Base-by-base conservation (phyloP, 1,284 basidiomycete genomes). In the Puccinia triticina region DNA sequence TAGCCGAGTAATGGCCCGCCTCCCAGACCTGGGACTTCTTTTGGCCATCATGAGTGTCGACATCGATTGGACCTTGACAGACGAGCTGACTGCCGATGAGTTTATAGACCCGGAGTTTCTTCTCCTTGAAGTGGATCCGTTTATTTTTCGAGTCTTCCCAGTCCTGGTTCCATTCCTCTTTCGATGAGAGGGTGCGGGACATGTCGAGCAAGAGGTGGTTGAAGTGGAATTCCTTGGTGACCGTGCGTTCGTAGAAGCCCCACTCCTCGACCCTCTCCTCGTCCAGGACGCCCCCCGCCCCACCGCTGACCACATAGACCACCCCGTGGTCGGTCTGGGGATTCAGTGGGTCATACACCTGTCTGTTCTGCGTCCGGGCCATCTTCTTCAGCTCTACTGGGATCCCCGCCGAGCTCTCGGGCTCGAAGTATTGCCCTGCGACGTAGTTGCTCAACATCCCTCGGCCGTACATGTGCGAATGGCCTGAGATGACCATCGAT, bases 211-310 rank as follows among this genome's bases (percentile, higher is more conserved):
- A 61, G 1, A 85, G 16, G 83, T 78, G 79, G 11, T 84, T 84
- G 12, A 83, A 83, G 53, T 85, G 85, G 77, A 84, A 77, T 34
- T 64, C 26, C 32, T 79, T 80, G 18, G 40, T 37, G 1, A 77
- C 29, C 12, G 55, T 71, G 29, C 43, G 32, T 69, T 82, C 83
- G 67, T 84, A 84, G 66, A 85, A 83, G 16, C 83, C 84, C 85
- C 85, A 85, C 0, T 84, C 74, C 61, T 85, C 85, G 26, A 85
- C 85, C 2, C 64, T 59, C 34, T 85, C 85, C 14, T 16, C 12
- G 66, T 85, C 85, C n/a, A 85, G 77, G 23, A 83, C 75, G 14
- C 85, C 85, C 12, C 85, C 85, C 4, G 85, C 84, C 0, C 85
- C 85, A 1, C 85, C 85, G 11, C 77, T 73, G 12, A 84, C 77